Evolutionary conservation across 78 protist species (phyloP), one percentile per base, ranked within the genome.

Genomic region (Ministeria vibrans): DNA sequence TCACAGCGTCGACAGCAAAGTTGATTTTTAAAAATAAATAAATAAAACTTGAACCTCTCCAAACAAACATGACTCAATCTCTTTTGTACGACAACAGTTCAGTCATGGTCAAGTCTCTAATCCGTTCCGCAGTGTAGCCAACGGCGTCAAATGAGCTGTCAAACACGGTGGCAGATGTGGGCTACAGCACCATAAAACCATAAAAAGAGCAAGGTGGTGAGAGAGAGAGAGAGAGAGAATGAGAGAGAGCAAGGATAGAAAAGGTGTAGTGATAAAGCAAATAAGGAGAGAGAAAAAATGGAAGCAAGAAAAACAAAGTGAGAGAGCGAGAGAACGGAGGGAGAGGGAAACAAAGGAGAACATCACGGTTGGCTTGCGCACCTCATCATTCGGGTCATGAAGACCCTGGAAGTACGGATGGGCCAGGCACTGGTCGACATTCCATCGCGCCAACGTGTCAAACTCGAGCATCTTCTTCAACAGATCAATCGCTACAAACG

Each of bases 391-490:
- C 4, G 71, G 71, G 13, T 63, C 71, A 18, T 63, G 71, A 23
- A 63, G 71, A 6, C 20, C 7, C 43, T 34, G 20, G 23, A 79
- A 70, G 77, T 79, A 79, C 7, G 83, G 88, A 32, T 84, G 88
- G 27, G 9, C 20, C 13, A 84, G 75, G 43, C 84, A 83, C 30
- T 78, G 71, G 25, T 49, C 55, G 23, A 84, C 88, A n/a, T 80
- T 79, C 69, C 71, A 74, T 25, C 88, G 44, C 32, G 66, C 36
- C 18, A 2, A 6, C 32, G 81, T 75, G n/a, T 84, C 80, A 49
- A 20, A 32, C 2, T 7, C 22, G 72, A 84, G 39, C 36, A 84
- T 25, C 71, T 77, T 75, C 15, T 66, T 44, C 78, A 84, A 18
- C 22, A 84, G 68, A 51, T 84, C 83, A n/a, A 73, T 45, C 23